These are phyloP conservation scores for Neofusicoccum umdonicola DNA, from an alignment of 2,329 filamentous ascomycete genomes.

Conservation along the genomic window DNA sequence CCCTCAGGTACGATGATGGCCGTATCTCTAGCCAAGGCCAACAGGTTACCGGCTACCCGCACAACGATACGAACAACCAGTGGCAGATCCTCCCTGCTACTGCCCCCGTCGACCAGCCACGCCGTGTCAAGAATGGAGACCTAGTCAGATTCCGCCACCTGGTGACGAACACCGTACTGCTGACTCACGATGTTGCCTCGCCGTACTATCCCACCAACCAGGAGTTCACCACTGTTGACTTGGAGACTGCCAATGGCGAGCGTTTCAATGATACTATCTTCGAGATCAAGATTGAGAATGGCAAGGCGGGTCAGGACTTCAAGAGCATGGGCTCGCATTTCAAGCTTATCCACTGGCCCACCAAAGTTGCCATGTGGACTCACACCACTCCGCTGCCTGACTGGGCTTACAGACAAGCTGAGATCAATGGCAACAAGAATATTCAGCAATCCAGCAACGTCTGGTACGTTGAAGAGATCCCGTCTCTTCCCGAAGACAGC, in stretches of 20 bases:
- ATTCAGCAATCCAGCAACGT: conserved; percentile 84
- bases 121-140: conserved; percentile 77
- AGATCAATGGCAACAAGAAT: conserved; percentile 99
- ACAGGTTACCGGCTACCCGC: conserved; percentile 96
- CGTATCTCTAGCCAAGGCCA: conserved; percentile 95
- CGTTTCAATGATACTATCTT: conserved; percentile 89
- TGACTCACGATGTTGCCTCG: conserved; percentile 96
- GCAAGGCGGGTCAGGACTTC: conserved; percentile 78
- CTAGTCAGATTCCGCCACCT: conserved; percentile 82
- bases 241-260: conserved; percentile 68
- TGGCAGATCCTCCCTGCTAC: conserved; percentile 84
- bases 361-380: conserved; percentile 99
- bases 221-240: conserved; percentile 83
- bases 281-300: conserved; percentile 84
- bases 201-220: conserved; percentile 97
- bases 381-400: conserved; percentile 93
- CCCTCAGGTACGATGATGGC: conserved; percentile 93
- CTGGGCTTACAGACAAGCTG: conserved; percentile 95
- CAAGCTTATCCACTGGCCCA: conserved; percentile 91
- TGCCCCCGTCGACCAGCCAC: conserved; percentile 53
- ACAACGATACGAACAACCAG: conserved; percentile 98
- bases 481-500: conserved; percentile 70
- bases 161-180: conserved; percentile 77
- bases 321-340: conserved; percentile 90
- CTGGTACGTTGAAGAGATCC: conserved; percentile 90